A percentile compares a stretch with the other conserved stretches of the same genome.
Conservation (phyloP, 2,329 filamentous ascomycete species). For the Nannizziopsis arthrosporioides region DNA sequence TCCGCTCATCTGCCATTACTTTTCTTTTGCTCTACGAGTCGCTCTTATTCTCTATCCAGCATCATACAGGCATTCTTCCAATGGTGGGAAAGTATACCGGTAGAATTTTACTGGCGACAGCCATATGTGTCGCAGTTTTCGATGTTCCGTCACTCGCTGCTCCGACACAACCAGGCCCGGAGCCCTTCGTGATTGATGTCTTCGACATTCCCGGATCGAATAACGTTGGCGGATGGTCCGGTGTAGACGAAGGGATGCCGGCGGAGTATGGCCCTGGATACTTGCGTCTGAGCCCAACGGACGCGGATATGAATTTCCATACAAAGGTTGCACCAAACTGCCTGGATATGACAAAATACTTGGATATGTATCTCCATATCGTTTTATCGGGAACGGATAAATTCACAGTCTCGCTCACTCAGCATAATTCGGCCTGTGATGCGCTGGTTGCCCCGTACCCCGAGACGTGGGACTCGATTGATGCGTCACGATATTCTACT, state of each 20-base stretch:
- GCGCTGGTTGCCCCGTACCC: conserved; percentile 47
- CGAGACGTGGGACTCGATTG: conserved; percentile 56
- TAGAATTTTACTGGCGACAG: neutral
- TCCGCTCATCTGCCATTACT: too few species aligned
- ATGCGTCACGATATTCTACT: conserved; percentile 49
- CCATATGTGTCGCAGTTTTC: neutral
- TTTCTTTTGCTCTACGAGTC: too few species aligned
- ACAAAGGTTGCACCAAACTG: conserved; percentile 47
- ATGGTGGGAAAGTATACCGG: neutral
- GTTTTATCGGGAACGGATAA: conserved; percentile 50
- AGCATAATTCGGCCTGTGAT: conserved; percentile 53
- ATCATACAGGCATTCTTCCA: neutral
- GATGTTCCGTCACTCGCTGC: neutral
- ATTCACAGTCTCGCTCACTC: conserved; percentile 54
- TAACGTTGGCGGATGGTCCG: conserved; percentile 54
- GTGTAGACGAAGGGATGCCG: conserved; percentile 49
- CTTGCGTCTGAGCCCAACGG: conserved; percentile 46
- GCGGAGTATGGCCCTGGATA: conserved; percentile 42
- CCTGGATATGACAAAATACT: conserved; percentile 44
- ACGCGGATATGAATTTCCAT: conserved; percentile 52
- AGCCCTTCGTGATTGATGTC: conserved; percentile 44
- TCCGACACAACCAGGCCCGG: neutral
- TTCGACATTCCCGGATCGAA: conserved; percentile 46
- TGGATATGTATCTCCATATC: conserved; percentile 52
- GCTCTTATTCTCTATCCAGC: neutral